These are phyloP conservation scores for Phlebiopsis flavidoalba DNA, from an alignment of 768 basidiomycete species.

Conservation along the genomic window DNA sequence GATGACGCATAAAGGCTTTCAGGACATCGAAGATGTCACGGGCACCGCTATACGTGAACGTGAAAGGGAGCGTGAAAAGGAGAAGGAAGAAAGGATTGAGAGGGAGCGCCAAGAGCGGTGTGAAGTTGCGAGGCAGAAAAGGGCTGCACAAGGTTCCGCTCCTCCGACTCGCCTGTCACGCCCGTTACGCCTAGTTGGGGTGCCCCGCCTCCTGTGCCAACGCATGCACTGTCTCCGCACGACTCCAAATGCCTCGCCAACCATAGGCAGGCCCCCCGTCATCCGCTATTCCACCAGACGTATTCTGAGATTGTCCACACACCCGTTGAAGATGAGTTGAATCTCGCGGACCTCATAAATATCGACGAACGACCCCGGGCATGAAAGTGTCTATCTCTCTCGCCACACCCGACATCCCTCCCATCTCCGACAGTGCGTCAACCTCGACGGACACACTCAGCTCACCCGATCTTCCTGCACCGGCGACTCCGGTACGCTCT, in stretches of 20 bases:
- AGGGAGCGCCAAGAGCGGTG: slow-evolving; percentile 61
- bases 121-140: slow-evolving; percentile 39
- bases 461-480: slow-evolving; percentile 1
- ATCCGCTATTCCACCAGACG: slow-evolving; percentile 32
- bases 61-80: slow-evolving; percentile 51
- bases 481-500: background rate
- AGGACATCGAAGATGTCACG: slow-evolving; percentile 81
- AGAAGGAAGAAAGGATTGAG: slow-evolving; percentile 56
- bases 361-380: slow-evolving; percentile 59
- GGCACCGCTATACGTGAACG: slow-evolving; percentile 43
- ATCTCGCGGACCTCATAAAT: slow-evolving; percentile 73
- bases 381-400: slow-evolving; percentile 28
- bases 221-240: slow-evolving; percentile 35
- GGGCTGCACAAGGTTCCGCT: slow-evolving; percentile 41
- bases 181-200: slow-evolving; percentile 48
- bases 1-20: slow-evolving; percentile 89
- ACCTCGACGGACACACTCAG: background rate
- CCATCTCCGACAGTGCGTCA: slow-evolving; percentile 7
- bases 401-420: slow-evolving; percentile 4
- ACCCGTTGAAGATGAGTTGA: slow-evolving; percentile 54
- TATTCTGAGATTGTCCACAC: slow-evolving; percentile 33
- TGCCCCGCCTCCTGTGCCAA: slow-evolving; percentile 52
- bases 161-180: slow-evolving; percentile 67
- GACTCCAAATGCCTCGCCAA: slow-evolving; percentile 14
- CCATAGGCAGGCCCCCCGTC: slow-evolving; percentile 23